These are phyloP conservation scores for Penicillium griseofulvum DNA, from an alignment of 2,329 filamentous ascomycete genomes.

Conservation along the genomic window DNA sequence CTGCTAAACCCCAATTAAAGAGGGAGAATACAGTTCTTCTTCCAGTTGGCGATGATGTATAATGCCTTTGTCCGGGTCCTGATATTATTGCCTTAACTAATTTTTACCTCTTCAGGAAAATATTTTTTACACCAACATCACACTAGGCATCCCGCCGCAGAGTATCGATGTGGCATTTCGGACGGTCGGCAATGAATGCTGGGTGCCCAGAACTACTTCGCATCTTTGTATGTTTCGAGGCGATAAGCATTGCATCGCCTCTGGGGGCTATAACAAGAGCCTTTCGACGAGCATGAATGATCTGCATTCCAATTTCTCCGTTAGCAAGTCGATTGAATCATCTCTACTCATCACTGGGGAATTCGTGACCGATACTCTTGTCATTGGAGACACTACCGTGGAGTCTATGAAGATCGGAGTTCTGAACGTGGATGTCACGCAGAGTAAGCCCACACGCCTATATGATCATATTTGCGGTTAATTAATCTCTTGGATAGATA, in stretches of 20 bases:
- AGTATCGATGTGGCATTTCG: background rate
- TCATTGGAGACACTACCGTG: background rate
- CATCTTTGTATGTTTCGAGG: background rate
- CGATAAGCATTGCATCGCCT: background rate
- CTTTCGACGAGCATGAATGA: background rate
- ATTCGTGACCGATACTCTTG: slow-evolving; percentile 4
- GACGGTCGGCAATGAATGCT: background rate
- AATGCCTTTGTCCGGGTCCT: background rate
- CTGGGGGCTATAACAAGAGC: background rate
- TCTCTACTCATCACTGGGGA: background rate
- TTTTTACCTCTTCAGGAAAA: background rate
- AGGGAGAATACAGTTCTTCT: background rate
- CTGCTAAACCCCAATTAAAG: background rate
- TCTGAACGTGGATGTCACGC: background rate
- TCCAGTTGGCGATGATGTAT: background rate
- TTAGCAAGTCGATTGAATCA: background rate
- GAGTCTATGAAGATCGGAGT: slow-evolving; percentile 8
- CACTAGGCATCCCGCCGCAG: slow-evolving; percentile 4
- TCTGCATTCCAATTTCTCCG: background rate
- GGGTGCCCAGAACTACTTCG: background rate
- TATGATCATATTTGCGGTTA: background rate
- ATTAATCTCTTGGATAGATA: background rate
- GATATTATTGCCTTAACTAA: background rate
- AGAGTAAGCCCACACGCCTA: background rate
- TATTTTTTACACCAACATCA: background rate